A percentile compares a stretch with the other conserved stretches of the same genome.
phyloP scores from a whole-genome alignment of 2,329 filamentous ascomycete genomes.

The Macrophomina pseudophaseolina region DNA sequence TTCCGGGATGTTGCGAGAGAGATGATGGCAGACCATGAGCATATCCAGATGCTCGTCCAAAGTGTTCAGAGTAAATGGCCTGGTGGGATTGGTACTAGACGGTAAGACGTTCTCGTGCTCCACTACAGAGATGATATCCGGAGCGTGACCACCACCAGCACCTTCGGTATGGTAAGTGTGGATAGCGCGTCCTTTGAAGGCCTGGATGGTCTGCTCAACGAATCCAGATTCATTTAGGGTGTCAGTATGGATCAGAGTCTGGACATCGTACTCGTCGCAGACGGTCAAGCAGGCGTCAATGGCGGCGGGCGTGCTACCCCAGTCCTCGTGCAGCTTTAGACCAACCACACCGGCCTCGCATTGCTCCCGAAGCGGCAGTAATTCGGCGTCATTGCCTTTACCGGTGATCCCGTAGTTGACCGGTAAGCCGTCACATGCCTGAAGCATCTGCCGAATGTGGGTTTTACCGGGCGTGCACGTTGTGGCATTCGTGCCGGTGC shows the following conservation, averaged over 20 bases:
- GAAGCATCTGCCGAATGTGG: slow-evolving; percentile 87
- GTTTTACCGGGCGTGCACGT: slow-evolving; percentile 89
- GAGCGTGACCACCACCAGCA: slow-evolving; percentile 90
- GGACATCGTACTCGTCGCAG: slow-evolving; percentile 89
- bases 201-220: slow-evolving; percentile 86
- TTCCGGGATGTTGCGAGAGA: slow-evolving; percentile 90
- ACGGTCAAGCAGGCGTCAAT: slow-evolving; percentile 82
- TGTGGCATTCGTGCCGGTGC: slow-evolving; percentile 86
- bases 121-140: slow-evolving; percentile 93
- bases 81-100: slow-evolving; percentile 88
- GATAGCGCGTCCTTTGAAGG: slow-evolving; percentile 85
- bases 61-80: slow-evolving; percentile 89
- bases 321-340: slow-evolving; percentile 94
- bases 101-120: slow-evolving; percentile 88
- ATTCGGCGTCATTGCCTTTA: slow-evolving; percentile 86
- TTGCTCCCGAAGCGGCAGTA: slow-evolving; percentile 76
- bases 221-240: slow-evolving; percentile 98
- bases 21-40: slow-evolving; percentile 97
- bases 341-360: slow-evolving; percentile 83
- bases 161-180: slow-evolving; percentile 98
- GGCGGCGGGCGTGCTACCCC: slow-evolving; percentile 87
- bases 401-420: slow-evolving; percentile 90
- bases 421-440: slow-evolving; percentile 80
- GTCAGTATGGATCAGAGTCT: slow-evolving; percentile 90
- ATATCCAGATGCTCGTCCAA: slow-evolving; percentile 97